Base-by-base conservation (phyloP, 129 eudicot genomes). In the Sambucus nigra region DNA sequence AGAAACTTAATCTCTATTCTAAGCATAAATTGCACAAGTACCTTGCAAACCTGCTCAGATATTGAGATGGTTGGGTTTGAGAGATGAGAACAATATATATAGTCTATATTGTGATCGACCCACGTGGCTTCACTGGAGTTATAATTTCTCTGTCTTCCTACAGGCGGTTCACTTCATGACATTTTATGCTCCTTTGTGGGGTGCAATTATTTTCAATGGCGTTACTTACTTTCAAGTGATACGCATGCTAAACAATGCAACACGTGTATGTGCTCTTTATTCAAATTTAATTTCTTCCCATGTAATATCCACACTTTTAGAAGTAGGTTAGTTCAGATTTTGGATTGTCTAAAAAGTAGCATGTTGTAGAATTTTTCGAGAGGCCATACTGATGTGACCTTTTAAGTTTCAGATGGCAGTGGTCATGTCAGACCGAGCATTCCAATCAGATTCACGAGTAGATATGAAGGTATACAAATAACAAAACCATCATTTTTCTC, bases 111-210 rank as follows among this genome's bases (percentile, higher is more conserved):
- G 26, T 54, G 16, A 21, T 51, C 39, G 39, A 23, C 22, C 58
- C 50, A 12, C 6, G 40, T 28, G 26, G 15, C 5, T 28, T 28
- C 55, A 3, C 41, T 13, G 9, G 17, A 48, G 1, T 12, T 24
- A 24, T 8, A 11, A 11, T 47, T 32, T 17, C 29, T 56, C 11
- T 49, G 25, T 57, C 27, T 53, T 54, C 62, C 42, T 79, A 65
- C 87, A 91, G 98, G 80, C 72, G 70, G 86, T 80, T 60, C 98
- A 91, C 72, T 91, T 85, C 70, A 53, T 79, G 51, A 91, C 98
- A 51, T 91, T 91, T 72, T 85, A 91, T 72, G 86, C 88, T 32
- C 98, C 98, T 69, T 73, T 89, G 20, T 89, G 98, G 98, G 98
- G 95, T 10, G 95, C 98, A 45, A 91, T 91, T 72, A 91, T 91